Evolutionary conservation across 345 rosid species (phyloP).

Genomic region (Erodium maritimum): DNA sequence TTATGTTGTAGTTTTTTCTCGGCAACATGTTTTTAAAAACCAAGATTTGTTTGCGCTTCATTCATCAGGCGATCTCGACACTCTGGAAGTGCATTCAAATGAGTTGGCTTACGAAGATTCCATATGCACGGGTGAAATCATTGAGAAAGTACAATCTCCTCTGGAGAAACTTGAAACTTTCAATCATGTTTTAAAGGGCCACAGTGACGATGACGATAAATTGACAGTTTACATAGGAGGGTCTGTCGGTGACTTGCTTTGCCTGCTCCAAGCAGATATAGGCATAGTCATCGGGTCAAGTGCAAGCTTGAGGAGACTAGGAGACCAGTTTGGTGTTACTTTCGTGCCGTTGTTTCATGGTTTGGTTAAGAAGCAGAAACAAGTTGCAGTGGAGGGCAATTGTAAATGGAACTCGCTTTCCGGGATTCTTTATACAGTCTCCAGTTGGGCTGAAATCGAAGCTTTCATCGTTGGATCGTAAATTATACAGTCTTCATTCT

Average conservation of each 20-base stretch:
- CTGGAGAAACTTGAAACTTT: conserved; percentile 63
- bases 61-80: background rate
- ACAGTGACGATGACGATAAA: conserved; percentile 23
- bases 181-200: conserved; percentile 29
- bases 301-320: conserved; percentile 71
- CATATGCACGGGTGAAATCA: conserved; percentile 69
- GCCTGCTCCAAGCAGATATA: conserved; percentile 88
- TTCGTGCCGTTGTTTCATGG: conserved; percentile 67
- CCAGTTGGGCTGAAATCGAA: conserved; percentile 90
- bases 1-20: no score
- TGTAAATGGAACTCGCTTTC: conserved; percentile 53
- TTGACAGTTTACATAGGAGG: conserved; percentile 77
- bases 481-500: conserved; percentile 2
- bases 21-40: no score
- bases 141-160: conserved; percentile 59
- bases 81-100: conserved; percentile 38
- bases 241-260: conserved; percentile 85
- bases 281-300: conserved; percentile 85
- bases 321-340: conserved; percentile 74
- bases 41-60: no score
- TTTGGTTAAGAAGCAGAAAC: conserved; percentile 64
- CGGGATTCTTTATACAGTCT: conserved; percentile 73
- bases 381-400: conserved; percentile 30
- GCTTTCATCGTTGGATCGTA: conserved; percentile 86
- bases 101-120: conserved; percentile 59